These are phyloP conservation scores for Fusarium verticillioides DNA, from an alignment of 2,329 filamentous ascomycete genomes.

Conservation along the genomic window DNA sequence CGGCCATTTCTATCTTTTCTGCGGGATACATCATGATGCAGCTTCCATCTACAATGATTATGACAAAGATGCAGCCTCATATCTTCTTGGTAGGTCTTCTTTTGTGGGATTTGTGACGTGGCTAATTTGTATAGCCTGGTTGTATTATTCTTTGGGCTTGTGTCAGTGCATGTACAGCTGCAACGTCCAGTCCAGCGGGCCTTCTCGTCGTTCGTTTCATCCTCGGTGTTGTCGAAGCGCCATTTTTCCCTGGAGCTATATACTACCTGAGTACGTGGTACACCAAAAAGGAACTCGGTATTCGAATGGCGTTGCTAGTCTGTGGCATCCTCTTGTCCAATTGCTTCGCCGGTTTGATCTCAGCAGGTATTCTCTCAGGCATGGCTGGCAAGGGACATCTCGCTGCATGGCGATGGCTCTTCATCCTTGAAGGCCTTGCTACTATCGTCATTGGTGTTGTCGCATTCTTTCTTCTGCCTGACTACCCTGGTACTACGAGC, in stretches of 20 bases:
- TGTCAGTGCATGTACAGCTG: not conserved
- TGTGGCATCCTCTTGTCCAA: not conserved
- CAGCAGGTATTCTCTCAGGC: not conserved
- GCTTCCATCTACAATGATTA: not conserved
- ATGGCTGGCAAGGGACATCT: not conserved
- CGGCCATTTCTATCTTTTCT: not conserved
- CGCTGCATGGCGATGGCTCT: not conserved
- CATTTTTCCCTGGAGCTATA: not conserved
- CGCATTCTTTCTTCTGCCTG: not conserved
- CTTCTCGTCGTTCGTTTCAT: not conserved
- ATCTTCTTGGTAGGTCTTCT: not conserved
- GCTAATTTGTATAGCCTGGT: not conserved
- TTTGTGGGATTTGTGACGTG: accelerated
- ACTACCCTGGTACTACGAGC: not conserved
- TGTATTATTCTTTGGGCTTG: not conserved
- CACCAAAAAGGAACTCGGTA: not conserved
- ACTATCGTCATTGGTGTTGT: not conserved
- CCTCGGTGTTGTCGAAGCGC: not conserved
- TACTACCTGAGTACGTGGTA: not conserved
- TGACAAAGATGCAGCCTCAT: not conserved
- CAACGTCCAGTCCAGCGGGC: not conserved
- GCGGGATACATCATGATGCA: not conserved
- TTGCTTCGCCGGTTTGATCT: not conserved
- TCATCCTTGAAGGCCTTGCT: not conserved
- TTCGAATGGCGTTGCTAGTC: not conserved